These are phyloP conservation scores for Collybia sordida DNA, from an alignment of 768 basidiomycete genomes.

Conservation along the genomic window DNA sequence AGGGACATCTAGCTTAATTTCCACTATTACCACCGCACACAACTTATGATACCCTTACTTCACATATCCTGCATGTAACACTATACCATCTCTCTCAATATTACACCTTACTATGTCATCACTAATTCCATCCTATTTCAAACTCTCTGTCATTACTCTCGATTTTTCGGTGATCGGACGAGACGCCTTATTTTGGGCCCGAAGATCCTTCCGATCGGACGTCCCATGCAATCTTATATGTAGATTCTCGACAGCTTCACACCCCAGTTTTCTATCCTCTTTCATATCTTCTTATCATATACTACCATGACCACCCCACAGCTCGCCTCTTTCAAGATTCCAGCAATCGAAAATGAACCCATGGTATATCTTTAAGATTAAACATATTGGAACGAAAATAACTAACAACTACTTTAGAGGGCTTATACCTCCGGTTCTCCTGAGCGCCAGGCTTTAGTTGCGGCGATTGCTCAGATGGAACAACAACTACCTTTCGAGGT, in stretches of 20 bases:
- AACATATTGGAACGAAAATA: background rate
- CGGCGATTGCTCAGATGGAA: conserved; percentile 78
- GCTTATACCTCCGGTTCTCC: conserved; percentile 75
- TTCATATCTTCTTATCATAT: conserved; percentile 1
- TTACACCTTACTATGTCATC: background rate
- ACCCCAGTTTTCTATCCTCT: background rate
- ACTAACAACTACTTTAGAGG: conserved; percentile 41
- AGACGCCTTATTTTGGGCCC: background rate
- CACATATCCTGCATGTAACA: too few relatives aligned
- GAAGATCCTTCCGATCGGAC: conserved; percentile 15
- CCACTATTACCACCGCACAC: too few relatives aligned
- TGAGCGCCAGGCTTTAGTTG: conserved; percentile 74
- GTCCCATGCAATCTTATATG: background rate
- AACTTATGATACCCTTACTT: too few relatives aligned
- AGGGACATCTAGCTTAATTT: background rate
- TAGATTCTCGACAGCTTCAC: conserved; percentile 8
- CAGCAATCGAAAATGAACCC: conserved; percentile 88
- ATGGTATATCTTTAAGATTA: conserved; percentile 54
- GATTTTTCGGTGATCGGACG: background rate
- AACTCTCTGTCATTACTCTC: background rate
- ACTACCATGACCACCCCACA: conserved; percentile 66
- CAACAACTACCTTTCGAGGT: conserved; percentile 86
- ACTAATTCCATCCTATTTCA: background rate
- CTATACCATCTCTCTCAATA: too few relatives aligned
- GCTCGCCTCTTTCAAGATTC: conserved; percentile 85